Base-by-base conservation (phyloP, 495 filamentous ascomycete genomes). In the Trypethelium eluteriae region DNA sequence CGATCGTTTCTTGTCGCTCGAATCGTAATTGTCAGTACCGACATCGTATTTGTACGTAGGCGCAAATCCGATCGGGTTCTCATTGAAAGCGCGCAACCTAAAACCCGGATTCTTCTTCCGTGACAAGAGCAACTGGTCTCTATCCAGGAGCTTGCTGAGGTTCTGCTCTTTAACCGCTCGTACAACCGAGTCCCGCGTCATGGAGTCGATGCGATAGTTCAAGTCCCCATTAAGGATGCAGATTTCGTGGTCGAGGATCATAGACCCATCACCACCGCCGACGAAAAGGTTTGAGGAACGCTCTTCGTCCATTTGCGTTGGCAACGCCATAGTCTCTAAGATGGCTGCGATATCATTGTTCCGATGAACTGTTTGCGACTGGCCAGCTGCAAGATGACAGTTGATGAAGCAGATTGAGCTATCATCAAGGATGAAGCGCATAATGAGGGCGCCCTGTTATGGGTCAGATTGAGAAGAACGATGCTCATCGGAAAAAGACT, bases 131-230 rank as follows among this genome's bases (percentile, higher is more conserved):
- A 98, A 81, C 74, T 98, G 94, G 73, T 98, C 94, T 46, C 95
- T 86, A 53, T 98, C 94, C 0, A 98, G 83, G n/a, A 98, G 83
- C 74, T 96, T 94, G n/a, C 77, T 68, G 2, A 98, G 82, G 70
- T 97, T 96, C 68, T 87, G 86, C 59, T 85, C 79, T 50, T 87
- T 88, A 63, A 97, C 81, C 0, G 89, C 90, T 64, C 87, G 87
- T 62, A 98, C 89, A 44, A 98, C 92, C 7, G 89, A 89, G 71
- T 97, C 89, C 10, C 94, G 89, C 25, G 89, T 87, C 82, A 97
- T 96, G n/a, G 92, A 88, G 75, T 98, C 94, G 72, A 98, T 98
- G 49, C 94, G 92, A 77, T 98, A 98, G 75, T 98, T 98, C 53
- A 98, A 84, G 73, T 98, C 94, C 18, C 94, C 94, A 73, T 98